Conservation (phyloP, 768 basidiomycete genomes). For the Psilocybe cyanescens region DNA sequence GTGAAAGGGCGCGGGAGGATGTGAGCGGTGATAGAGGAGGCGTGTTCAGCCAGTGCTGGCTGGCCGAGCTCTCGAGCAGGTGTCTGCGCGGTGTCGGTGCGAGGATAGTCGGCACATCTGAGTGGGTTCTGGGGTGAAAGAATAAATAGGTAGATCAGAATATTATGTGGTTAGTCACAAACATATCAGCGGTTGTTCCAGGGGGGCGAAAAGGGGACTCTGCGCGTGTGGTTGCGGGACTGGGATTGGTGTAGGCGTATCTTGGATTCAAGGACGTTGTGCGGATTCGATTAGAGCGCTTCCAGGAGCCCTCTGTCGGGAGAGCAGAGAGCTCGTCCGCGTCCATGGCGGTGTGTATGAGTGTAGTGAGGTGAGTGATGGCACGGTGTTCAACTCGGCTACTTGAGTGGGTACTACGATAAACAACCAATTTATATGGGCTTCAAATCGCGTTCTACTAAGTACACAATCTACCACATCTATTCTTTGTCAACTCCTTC, state of each 20-base stretch:
- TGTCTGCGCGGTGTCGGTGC: slow-evolving; percentile 72
- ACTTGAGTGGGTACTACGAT: neutral
- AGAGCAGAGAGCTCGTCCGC: slow-evolving; percentile 48
- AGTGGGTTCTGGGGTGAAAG: neutral
- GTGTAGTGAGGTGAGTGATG: slow-evolving; percentile 1
- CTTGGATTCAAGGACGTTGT: slow-evolving; percentile 34
- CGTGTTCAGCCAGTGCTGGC: slow-evolving; percentile 62
- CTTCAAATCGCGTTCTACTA: neutral
- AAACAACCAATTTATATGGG: neutral
- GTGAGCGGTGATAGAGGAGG: slow-evolving; percentile 50
- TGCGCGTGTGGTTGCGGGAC: slow-evolving; percentile 25
- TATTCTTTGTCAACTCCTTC: slow-evolving; percentile 56
- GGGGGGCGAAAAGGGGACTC: neutral
- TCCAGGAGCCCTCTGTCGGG: slow-evolving; percentile 36
- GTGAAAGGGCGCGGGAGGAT: slow-evolving; percentile 39
- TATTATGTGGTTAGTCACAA: neutral
- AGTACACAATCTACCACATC: neutral
- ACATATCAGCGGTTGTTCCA: neutral
- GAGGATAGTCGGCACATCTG: slow-evolving; percentile 44
- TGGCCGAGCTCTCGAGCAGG: slow-evolving; percentile 60
- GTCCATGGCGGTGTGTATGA: slow-evolving; percentile 2
- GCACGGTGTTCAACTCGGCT: neutral
- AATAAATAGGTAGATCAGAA: slow-evolving; percentile 1
- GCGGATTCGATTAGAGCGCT: slow-evolving; percentile 30
- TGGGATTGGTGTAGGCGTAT: slow-evolving; percentile 31